A percentile compares a stretch with the other conserved stretches of the same genome.
These are phyloP conservation scores for Teunomyces panamensis DNA, from an alignment of 805 yeast genomes.

Conservation along the genomic window DNA sequence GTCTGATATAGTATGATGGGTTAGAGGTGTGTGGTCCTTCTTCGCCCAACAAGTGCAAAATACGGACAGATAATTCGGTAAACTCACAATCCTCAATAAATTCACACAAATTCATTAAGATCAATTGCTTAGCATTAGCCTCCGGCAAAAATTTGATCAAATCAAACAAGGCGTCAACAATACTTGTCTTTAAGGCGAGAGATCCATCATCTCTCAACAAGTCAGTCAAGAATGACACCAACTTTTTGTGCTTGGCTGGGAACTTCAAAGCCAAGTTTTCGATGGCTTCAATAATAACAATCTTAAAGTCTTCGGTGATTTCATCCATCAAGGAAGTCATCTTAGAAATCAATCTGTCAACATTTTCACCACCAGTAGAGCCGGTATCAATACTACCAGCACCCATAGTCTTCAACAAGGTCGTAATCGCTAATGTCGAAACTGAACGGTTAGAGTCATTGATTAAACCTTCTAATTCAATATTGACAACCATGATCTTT, in stretches of 20 bases:
- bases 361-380: conserved; percentile 49
- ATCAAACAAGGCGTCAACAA: conserved; percentile 91
- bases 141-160: conserved; percentile 81
- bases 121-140: conserved; percentile 67
- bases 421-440: conserved; percentile 96
- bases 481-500: conserved; percentile 72
- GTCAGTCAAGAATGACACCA: conserved; percentile 78
- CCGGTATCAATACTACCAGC: conserved; percentile 46
- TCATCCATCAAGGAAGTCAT: conserved; percentile 88
- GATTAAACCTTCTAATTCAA: conserved; percentile 82
- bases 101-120: conserved; percentile 88
- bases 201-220: conserved; percentile 91
- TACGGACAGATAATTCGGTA: conserved; percentile 90
- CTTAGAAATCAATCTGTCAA: conserved; percentile 83
- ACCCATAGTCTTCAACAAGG: conserved; percentile 91
- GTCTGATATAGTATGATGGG: conserved; percentile 90
- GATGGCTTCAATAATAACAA: conserved; percentile 92
- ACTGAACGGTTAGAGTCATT: conserved; percentile 87
- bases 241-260: conserved; percentile 83
- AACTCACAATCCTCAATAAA: conserved; percentile 98
- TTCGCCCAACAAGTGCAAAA: conserved; percentile 85
- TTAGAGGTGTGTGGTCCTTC: conserved; percentile 87
- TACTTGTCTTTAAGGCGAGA: conserved; percentile 75
- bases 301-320: conserved; percentile 92
- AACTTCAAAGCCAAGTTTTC: conserved; percentile 88